Evolutionary conservation across 805 yeast genomes (phyloP).

Genomic region (Nakazawaea holstii): DNA sequence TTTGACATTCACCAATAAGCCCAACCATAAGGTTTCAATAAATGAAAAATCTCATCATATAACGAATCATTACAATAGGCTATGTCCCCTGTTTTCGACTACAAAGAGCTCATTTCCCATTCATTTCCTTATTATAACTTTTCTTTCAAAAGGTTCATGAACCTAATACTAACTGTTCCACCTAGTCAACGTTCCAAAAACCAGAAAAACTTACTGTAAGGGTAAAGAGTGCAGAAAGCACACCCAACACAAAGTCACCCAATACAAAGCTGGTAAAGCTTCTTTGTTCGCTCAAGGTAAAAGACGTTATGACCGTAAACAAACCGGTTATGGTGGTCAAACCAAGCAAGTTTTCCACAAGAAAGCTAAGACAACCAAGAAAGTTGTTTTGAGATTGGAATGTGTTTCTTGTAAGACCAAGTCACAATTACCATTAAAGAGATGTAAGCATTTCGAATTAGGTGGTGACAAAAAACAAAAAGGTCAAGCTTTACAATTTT

Average conservation of each 20-base stretch:
- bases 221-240: conserved; percentile 99
- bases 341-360: conserved; percentile 99
- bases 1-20: too few relatives aligned
- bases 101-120: neutral
- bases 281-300: conserved; percentile 99
- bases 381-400: conserved; percentile 98
- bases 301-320: conserved; percentile 99
- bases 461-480: conserved; percentile 99
- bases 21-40: too few relatives aligned
- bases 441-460: conserved; percentile 99
- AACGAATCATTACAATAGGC: too few relatives aligned
- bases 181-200: conserved; percentile 99
- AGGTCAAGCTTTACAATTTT: conserved; percentile 99
- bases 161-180: neutral
- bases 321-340: conserved; percentile 99
- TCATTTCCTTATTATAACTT: neutral
- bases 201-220: conserved; percentile 99
- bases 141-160: neutral
- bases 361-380: conserved; percentile 99
- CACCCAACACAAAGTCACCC: conserved; percentile 99
- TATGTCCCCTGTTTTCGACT: too few relatives aligned
- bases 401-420: conserved; percentile 98
- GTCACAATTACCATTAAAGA: conserved; percentile 95
- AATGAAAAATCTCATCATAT: too few relatives aligned
- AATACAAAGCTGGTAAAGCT: conserved; percentile 99